Base-by-base conservation (phyloP, 352 stramenopile genomes). In the Phytopythium aichiense region DNA sequence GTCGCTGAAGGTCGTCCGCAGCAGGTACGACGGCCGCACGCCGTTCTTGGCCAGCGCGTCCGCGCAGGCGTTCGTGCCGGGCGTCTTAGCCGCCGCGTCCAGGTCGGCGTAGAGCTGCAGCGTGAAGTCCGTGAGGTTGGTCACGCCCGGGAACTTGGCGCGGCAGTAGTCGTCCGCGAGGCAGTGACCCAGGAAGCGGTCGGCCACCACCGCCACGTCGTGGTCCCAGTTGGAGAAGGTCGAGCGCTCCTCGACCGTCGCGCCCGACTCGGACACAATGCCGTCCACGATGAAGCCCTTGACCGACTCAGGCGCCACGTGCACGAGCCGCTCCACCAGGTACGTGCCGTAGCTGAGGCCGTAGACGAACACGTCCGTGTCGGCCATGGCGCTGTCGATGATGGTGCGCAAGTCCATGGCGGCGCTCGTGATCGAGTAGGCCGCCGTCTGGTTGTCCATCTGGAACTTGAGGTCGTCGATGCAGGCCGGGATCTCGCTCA, bases 171-270 rank as follows among this genome's bases (percentile, higher is more conserved):
- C 43, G 62, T 93, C 77, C 2, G 52, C 53, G n/a, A 82, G 37
- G 60, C 84, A 93, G 31, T 81, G 62, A 40, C 57, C 53, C 9
- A 93, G 70, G 60, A 90, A 88, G 1, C 77, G 77, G 37, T 76
- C 67, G 7, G 68, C 82, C 13, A 89, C 78, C 18, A 88, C 57
- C 20, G 76, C 77, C 9, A 93, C 77, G 56, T 93, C 84, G 46
- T 84, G 66, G 63, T 93, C 82, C 82, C 82, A 93, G 56, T 91
- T 90, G 16, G 84, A 91, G 58, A 91, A 91, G 48, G 82, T 92
- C 25, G 79, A 85, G 2, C 82, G 65, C 25, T 75, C 72, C 48
- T 87, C 77, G 22, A 80, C 70, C 2, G 78, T 77, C 20, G 64
- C 63, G 18, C 78, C 78, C 28, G 65, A 66, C 59, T 91, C 79